These are phyloP conservation scores for Fusarium irregulare DNA, from an alignment of 2,329 filamentous ascomycete species.

Conservation along the genomic window DNA sequence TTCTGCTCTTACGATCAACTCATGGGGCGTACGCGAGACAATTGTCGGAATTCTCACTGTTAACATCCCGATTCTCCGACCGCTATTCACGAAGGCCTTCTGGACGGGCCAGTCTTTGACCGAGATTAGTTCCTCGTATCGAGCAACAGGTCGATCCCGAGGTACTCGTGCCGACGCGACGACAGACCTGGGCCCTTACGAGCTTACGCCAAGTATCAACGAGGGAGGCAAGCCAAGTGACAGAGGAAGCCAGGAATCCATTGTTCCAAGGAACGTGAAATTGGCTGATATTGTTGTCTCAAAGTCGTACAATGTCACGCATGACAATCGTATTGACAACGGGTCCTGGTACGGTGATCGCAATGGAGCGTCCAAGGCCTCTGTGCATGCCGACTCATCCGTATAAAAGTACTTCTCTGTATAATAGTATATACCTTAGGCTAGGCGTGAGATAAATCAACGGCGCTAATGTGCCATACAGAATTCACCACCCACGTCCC, in stretches of 20 bases:
- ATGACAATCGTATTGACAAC: background rate
- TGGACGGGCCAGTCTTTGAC: background rate
- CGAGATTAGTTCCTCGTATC: slow-evolving; percentile 2
- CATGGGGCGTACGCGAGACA: slow-evolving; percentile 46
- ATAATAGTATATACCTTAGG: background rate
- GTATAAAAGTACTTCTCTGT: background rate
- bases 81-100: slow-evolving; percentile 25
- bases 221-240: background rate
- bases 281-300: slow-evolving; percentile 23
- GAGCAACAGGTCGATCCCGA: background rate
- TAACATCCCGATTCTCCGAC: slow-evolving; percentile 42
- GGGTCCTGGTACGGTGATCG: slow-evolving; percentile 17
- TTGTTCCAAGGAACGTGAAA: slow-evolving; percentile 1
- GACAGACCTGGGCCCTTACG: slow-evolving; percentile 23
- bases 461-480: background rate
- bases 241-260: slow-evolving; percentile 32
- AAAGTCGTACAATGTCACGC: slow-evolving; percentile 26
- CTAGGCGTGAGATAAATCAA: background rate
- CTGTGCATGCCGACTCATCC: slow-evolving; percentile 10
- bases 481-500: background rate
- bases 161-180: slow-evolving; percentile 15
- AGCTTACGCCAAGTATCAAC: slow-evolving; percentile 26
- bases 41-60: slow-evolving; percentile 55
- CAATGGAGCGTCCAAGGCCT: slow-evolving; percentile 16
- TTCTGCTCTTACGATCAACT: slow-evolving; percentile 42